Evolutionary conservation across 108 stramenopile genomes (phyloP).

Genomic region (Asterionellopsis glacialis): DNA sequence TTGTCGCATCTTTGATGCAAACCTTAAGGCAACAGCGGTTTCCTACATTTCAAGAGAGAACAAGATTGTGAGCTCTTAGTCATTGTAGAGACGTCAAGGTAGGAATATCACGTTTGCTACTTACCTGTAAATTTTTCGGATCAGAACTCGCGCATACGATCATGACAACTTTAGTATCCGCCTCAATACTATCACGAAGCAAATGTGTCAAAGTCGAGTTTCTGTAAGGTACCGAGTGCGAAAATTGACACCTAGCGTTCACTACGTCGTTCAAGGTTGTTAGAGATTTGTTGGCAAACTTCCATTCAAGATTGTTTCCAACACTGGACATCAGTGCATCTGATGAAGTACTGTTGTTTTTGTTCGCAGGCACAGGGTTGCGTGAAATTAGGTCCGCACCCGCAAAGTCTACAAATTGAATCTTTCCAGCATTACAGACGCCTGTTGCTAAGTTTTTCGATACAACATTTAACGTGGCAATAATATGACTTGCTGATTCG

Average conservation of each 20-base stretch:
- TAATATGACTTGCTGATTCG: conserved; percentile 45
- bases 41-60: conserved; percentile 6
- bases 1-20: conserved; percentile 44
- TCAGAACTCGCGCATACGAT: conserved; percentile 72
- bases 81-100: no score
- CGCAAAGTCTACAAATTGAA: conserved; percentile 84
- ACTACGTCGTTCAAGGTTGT: conserved; percentile 67
- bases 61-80: no score
- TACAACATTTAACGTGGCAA: conserved; percentile 61
- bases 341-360: conserved; percentile 5
- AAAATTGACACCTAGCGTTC: conserved; percentile 61
- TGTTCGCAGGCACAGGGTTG: background rate
- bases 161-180: conserved; percentile 76
- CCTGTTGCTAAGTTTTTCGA: conserved; percentile 79
- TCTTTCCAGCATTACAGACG: conserved; percentile 53
- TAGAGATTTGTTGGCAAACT: conserved; percentile 69
- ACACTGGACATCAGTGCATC: conserved; percentile 13
- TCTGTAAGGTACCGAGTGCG: conserved; percentile 72
- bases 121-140: conserved; percentile 34
- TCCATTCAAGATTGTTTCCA: conserved; percentile 44
- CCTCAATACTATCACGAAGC: conserved; percentile 74
- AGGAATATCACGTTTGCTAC: no score
- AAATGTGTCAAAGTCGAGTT: conserved; percentile 84
- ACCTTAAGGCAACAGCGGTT: conserved; percentile 44
- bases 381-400: conserved; percentile 44